Base-by-base conservation (phyloP, 1,284 basidiomycete species). In the Mycosarcoma mackinlayi region DNA sequence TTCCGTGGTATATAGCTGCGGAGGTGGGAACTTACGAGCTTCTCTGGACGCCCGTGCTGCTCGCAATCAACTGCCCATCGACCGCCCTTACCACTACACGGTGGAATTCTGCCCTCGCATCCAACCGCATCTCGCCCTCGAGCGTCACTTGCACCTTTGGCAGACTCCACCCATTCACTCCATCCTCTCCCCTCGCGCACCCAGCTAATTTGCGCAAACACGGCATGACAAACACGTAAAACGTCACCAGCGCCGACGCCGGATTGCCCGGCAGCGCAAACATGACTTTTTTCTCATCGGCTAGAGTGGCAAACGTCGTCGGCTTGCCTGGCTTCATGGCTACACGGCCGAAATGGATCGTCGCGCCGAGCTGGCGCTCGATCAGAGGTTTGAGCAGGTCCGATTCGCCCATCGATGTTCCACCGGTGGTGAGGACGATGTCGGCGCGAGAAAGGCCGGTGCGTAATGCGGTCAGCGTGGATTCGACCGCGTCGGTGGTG, bases 241-340 rank as follows among this genome's bases (percentile, higher is more conserved):
- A 93, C 14, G 89, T 92, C 3, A 94, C 92, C n/a, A 94, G 85
- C 9, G 92, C 93, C 6, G 89, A 90, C 0, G 93, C 92, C 0
- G 93, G 93, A 79, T 94, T 94, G 1, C 92, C 93, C 0, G 92
- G 92, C 1, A 94, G 86, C 0, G 91, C 92, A 77, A 94, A 94
- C 4, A 93, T 77, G 5, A 89, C 87, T 68, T 62, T 57, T 3
- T 24, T 28, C 6, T 21, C 23, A 0, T 27, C 27, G 1, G 18
- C 8, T 30, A 93, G 84, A 3, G 88, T 91, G 0, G 92, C 92
- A 75, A 94, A 94, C 3, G 92, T 92, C 4, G 92, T 94, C 1
- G 78, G 78, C 49, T 79, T 79, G 5, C 78, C 84, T 2, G 85
- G 85, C 67, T 86, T 86, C 84, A 86, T 85, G 2, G 84, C 84